Base-by-base conservation (phyloP, 352 stramenopile species). In the Globisporangium orthogonon region DNA sequence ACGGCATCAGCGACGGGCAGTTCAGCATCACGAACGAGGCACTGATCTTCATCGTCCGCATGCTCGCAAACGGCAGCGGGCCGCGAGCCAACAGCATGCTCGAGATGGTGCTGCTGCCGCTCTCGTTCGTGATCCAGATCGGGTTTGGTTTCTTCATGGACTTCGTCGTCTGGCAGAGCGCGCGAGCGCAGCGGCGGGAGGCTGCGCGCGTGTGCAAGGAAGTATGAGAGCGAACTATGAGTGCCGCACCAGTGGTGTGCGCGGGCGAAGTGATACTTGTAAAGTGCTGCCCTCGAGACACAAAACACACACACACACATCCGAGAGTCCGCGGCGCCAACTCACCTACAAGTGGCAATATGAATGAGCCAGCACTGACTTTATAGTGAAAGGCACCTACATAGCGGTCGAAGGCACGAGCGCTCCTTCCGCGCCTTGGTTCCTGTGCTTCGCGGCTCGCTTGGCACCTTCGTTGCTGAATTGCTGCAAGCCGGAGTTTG, bases 1-100 rank as follows among this genome's bases (percentile, higher is more conserved):
- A 80, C 44, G 80, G 80, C 30, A 60, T 92, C 30, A 69, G 63
- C 52, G 64, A 86, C 56, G 85, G 85, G 37, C 66, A 89, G 50
- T 95, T 86, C 65, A 78, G 71, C 48, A 89, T 43, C 37, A 43
- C 37, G 11, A 43, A 43, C 37, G 37, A 43, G 11, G 37, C 11
- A 13, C 11, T 43, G 11, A 15, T 43, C 37, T 43, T 43, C 13
- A 4, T 43, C 37, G 11, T 43, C 37, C 37, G 37, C 37, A 43
- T 43, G 37, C 37, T 43, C 2, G 37, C 37, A 13, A 43, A 43
- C 37, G 37, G 37, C 37, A 43, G 37, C 10, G 37, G 37, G 37
- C 37, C 37, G 37, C 37, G 37, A 10, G 37, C 11, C 37, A 43
- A 43, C 37, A 43, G 37, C 11, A 13, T 17, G 11, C 37, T 43